Evolutionary conservation across 140 eudicot genomes (phyloP).

Genomic region (Cichorium intybus): DNA sequence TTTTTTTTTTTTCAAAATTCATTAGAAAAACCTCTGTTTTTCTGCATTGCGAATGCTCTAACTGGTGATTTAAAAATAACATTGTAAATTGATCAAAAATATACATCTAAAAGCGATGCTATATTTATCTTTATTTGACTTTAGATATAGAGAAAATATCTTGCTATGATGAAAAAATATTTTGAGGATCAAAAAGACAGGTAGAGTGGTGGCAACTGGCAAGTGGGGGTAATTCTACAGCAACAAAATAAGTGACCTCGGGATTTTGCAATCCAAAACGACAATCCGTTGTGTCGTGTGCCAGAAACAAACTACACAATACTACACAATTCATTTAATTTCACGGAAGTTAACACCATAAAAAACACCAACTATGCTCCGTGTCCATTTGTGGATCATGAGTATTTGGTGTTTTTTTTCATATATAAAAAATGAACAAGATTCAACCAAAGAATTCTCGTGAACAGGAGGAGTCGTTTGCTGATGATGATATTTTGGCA

Average conservation of each 20-base stretch:
- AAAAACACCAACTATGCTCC: too few species aligned
- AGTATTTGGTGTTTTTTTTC: not conserved
- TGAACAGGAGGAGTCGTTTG: too few species aligned
- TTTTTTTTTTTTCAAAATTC: too few species aligned
- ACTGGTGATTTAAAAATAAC: too few species aligned
- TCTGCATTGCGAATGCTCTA: too few species aligned
- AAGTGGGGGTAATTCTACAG: slow-evolving; percentile 21
- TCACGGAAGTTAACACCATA: not conserved
- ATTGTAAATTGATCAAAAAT: too few species aligned
- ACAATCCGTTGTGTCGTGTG: not conserved
- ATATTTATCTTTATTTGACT: not conserved
- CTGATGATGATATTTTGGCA: too few species aligned
- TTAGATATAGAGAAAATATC: slow-evolving; percentile 13
- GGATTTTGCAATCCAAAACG: not conserved
- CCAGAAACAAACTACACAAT: not conserved
- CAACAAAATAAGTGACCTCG: slow-evolving; percentile 8
- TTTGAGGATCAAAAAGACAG: slow-evolving; percentile 19
- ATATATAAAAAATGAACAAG: too few species aligned
- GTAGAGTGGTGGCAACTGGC: slow-evolving; percentile 21
- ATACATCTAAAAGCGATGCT: too few species aligned
- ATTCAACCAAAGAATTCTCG: too few species aligned
- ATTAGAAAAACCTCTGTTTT: too few species aligned
- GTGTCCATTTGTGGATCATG: not conserved
- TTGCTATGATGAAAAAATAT: slow-evolving; percentile 24
- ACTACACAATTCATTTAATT: too few species aligned